Base-by-base conservation (phyloP, 179 eudicot genomes). In the Heliamphora pulchella region DNA sequence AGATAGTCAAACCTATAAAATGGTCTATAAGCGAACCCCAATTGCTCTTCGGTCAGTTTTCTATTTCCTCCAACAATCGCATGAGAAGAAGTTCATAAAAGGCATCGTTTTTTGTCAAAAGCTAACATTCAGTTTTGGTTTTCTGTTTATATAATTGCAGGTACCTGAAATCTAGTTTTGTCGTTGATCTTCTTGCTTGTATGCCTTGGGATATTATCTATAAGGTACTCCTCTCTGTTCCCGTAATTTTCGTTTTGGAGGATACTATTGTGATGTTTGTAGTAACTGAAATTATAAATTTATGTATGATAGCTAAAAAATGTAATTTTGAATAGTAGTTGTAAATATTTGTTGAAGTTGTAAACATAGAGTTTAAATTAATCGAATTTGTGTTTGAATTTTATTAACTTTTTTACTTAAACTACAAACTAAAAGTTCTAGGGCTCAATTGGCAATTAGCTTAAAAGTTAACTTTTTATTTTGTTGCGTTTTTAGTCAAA, bases 141-240 rank as follows among this genome's bases (percentile, higher is more conserved):
- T 58, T 8, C 39, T 39, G 9, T 77, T 17, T 62, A 2, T 76
- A 18, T 53, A 70, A 18, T 14, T 82, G 73, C 88, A 94, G 98
- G 89, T 94, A 94, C 87, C 63, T 94, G 70, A 90, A 91, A 81
- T 91, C 97, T 59, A 84, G 84, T 76, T 94, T 94, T 84, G 41
- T 93, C 75, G 2, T 87, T 78, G 98, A 94, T 84, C 75, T 93
- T 69, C 92, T 94, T 22, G 93, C 90, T 41, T 93, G 97, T 78
- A 78, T 94, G 88, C 98, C 98, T 44, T 93, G 97, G 98, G 98
- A 94, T 83, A 67, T 87, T 75, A 87, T 94, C 78, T 94, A 84
- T 83, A 93, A 91, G 97, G 98, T 93, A 82, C n/a, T 58, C 15
- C 65, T 71, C 54, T 11, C 20, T 55, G 53, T 75, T 58, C 18